Evolutionary conservation across 2,329 filamentous ascomycete species (phyloP), one percentile per base, ranked within the genome.

Genomic region (Pseudogymnoascus sp.): DNA sequence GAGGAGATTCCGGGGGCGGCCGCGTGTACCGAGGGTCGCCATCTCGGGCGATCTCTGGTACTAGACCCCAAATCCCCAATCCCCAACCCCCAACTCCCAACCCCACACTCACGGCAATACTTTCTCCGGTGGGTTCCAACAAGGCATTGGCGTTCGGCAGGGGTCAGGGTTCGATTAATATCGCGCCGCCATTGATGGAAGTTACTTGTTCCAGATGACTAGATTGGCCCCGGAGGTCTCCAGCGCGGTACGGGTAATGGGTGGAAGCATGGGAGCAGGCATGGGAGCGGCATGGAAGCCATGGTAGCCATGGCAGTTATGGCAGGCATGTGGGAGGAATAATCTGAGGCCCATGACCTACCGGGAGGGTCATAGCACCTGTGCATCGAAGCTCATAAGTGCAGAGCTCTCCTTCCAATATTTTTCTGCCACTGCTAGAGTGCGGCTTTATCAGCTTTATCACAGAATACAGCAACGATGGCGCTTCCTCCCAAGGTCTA

Each of bases 401-500:
- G 50, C 28, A 56, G 50, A 56, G 28, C 50, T 56, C 50, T 19
- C 50, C 50, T 16, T 53, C 6, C 43, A 31, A 33, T 33, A 28
- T 2, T 2, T 19, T 33, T 56, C 16, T 56, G 14, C 14, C 26
- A 19, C 5, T 19, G 8, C 26, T 1, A 31, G 26, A 56, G 26
- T 7, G 46, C 28, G 10, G 12, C 28, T 56, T 19, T 31, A 56
- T 56, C 46, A 56, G 26, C 26, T 31, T 19, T 19, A 33, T 33
- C n/a, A 56, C 8, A 33, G 46, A 56, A 33, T 33, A 56, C n/a
- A 33, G 46, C 46, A 56, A 69, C n/a, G 66, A 79, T 78, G 77
- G 73, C 74, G 68, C 74, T 79, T 66, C 75, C 77, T 59, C 77
- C 77, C 50, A 78, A 78, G 68, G 76, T 72, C 73, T 79, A 79